These are phyloP conservation scores for Eutrema japonicum DNA, from an alignment of 345 rosid genomes.

Conservation along the genomic window DNA sequence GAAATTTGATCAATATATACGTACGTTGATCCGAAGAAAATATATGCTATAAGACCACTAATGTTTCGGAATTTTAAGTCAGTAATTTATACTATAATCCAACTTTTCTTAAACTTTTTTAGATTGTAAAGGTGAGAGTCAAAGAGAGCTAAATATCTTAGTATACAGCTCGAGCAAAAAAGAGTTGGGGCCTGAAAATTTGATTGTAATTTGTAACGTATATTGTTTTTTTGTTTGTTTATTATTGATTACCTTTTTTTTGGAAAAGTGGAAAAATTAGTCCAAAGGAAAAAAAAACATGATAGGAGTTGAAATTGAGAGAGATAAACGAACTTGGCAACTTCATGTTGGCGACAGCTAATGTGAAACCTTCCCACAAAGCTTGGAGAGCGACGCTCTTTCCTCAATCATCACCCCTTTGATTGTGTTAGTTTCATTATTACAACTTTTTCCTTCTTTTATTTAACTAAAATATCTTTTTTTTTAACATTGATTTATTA, in stretches of 20 bases:
- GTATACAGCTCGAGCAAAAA: conserved; percentile 7
- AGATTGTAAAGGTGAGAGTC: background rate
- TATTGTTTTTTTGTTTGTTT: background rate
- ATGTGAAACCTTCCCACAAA: conserved; percentile 45
- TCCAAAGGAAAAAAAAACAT: background rate
- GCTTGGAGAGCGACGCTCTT: conserved; percentile 41
- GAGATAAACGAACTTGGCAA: conserved; percentile 52
- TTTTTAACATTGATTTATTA: too few species aligned
- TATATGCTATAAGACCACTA: background rate
- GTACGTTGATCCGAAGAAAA: background rate
- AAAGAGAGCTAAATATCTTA: background rate
- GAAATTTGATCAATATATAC: background rate
- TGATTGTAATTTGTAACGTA: background rate
- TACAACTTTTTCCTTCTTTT: background rate
- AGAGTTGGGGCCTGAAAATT: background rate
- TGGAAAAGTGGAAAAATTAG: background rate
- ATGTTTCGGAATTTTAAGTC: background rate
- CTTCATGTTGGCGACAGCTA: conserved; percentile 59
- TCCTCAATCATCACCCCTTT: conserved; percentile 19
- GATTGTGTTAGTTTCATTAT: conserved; percentile 24
- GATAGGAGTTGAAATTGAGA: conserved; percentile 22
- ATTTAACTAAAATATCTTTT: too few species aligned
- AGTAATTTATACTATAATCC: background rate
- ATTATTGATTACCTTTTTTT: background rate
- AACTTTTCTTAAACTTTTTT: background rate